phyloP scores from a whole-genome alignment of 208 protist genomes.

The Porcisia hertigi region DNA sequence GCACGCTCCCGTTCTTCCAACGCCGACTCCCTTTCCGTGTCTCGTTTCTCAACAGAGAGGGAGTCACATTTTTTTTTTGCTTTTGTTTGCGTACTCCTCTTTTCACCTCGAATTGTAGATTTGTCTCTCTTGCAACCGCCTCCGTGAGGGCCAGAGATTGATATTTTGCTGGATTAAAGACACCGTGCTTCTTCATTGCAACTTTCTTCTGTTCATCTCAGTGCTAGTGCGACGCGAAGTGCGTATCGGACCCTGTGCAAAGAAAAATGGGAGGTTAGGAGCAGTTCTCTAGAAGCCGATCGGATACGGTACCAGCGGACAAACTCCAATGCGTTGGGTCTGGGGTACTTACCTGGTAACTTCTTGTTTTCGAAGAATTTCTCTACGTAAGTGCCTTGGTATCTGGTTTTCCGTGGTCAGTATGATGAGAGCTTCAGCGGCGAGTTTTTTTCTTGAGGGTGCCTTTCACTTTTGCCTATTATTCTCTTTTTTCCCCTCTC shows the following conservation, averaged over 20 bases:
- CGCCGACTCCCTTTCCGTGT: neutral
- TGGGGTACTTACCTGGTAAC: neutral
- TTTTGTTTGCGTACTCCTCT: neutral
- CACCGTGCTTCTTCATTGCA: neutral
- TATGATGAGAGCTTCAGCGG: neutral
- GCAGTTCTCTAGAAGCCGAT: neutral
- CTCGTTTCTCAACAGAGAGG: neutral
- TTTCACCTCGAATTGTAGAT: constrained; percentile 4
- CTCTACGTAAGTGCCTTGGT: too few relatives aligned
- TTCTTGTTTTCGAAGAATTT: neutral
- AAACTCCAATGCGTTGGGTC: neutral
- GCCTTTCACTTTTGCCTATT: neutral
- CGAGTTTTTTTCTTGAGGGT: neutral
- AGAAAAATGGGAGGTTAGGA: neutral
- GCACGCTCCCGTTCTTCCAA: neutral
- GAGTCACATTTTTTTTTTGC: constrained; percentile 18
- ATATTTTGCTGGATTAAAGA: neutral
- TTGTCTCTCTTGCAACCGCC: neutral
- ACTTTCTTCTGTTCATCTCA: neutral
- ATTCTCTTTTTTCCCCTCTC: neutral
- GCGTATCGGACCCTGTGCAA: neutral
- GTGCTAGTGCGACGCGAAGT: neutral
- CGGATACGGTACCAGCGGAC: neutral
- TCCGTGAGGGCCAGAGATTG: neutral
- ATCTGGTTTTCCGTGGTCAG: too few relatives aligned